phyloP scores from a whole-genome alignment of 2,329 filamentous ascomycete species.

The Blastomyces gilchristii region DNA sequence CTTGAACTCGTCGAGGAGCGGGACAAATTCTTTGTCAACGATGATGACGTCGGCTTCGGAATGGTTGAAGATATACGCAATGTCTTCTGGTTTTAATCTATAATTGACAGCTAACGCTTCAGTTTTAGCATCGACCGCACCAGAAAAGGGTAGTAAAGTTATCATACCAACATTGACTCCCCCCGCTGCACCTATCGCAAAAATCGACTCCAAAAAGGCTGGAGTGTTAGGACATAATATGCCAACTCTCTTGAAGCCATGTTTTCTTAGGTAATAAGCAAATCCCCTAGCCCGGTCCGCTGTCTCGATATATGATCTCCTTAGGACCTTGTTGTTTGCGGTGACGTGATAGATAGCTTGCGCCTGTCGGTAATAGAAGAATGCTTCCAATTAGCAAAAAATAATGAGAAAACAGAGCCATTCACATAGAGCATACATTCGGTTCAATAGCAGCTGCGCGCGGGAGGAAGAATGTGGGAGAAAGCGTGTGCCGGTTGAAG shows the following conservation, averaged over 20 bases:
- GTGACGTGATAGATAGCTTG: slow-evolving; percentile 80
- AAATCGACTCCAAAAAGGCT: slow-evolving; percentile 83
- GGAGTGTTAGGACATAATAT: slow-evolving; percentile 88
- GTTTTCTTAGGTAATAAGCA: slow-evolving; percentile 74
- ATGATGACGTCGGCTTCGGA: slow-evolving; percentile 79
- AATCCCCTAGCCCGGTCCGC: slow-evolving; percentile 79
- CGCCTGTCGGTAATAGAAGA: slow-evolving; percentile 38
- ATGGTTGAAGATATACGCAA: slow-evolving; percentile 82
- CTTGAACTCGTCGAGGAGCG: slow-evolving; percentile 58
- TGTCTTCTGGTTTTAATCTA: slow-evolving; percentile 69
- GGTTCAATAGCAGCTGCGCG: slow-evolving; percentile 84
- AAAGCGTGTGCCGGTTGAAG: slow-evolving; percentile 48
- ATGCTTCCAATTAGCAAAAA: slow-evolving; percentile 1
- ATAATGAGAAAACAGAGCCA: background rate
- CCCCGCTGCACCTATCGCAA: slow-evolving; percentile 72
- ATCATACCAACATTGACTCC: slow-evolving; percentile 59
- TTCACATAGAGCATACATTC: slow-evolving; percentile 38
- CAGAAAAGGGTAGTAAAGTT: background rate
- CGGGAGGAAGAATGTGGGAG: slow-evolving; percentile 77
- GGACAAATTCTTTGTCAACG: slow-evolving; percentile 69
- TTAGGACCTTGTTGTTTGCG: slow-evolving; percentile 60
- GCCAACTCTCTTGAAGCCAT: slow-evolving; percentile 65
- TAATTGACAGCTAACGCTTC: slow-evolving; percentile 51
- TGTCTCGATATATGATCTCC: slow-evolving; percentile 68
- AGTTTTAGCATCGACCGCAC: background rate